phyloP scores from a whole-genome alignment of 305 asterid species.

The Coffea humblotiana region DNA sequence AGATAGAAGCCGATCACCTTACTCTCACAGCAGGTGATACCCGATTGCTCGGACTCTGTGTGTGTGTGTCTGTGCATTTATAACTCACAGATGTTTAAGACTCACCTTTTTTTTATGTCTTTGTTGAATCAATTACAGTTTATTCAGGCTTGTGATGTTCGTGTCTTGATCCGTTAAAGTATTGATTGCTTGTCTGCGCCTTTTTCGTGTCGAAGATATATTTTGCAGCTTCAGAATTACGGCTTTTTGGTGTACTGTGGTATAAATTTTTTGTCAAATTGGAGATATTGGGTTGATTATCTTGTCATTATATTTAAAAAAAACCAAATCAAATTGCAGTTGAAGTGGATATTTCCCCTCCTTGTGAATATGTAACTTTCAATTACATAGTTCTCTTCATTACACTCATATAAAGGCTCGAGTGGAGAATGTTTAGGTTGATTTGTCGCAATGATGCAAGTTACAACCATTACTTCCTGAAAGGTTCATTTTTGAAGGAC shows the following conservation, averaged over 20 bases:
- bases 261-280: constrained; percentile 8
- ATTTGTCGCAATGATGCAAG: neutral
- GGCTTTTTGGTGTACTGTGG: constrained; percentile 9
- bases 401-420: neutral
- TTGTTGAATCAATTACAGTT: constrained; percentile 34
- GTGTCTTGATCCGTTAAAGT: constrained; percentile 22
- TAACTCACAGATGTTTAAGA: constrained; percentile 13
- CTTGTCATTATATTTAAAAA: neutral
- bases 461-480: neutral
- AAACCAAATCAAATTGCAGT: neutral
- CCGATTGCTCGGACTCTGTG: constrained; percentile 43
- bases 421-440: neutral
- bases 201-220: constrained; percentile 19
- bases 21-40: constrained; percentile 93
- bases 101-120: constrained; percentile 24
- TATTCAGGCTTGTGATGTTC: constrained; percentile 26
- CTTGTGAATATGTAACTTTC: neutral
- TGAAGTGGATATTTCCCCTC: neutral
- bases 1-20: constrained; percentile 86
- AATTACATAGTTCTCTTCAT: neutral
- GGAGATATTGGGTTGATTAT: constrained; percentile 1
- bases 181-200: constrained; percentile 24
- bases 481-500: neutral
- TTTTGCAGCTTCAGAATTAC: constrained; percentile 24
- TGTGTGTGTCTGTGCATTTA: constrained; percentile 26